Base-by-base conservation (phyloP, 768 basidiomycete genomes). In the Ramaria sp. region DNA sequence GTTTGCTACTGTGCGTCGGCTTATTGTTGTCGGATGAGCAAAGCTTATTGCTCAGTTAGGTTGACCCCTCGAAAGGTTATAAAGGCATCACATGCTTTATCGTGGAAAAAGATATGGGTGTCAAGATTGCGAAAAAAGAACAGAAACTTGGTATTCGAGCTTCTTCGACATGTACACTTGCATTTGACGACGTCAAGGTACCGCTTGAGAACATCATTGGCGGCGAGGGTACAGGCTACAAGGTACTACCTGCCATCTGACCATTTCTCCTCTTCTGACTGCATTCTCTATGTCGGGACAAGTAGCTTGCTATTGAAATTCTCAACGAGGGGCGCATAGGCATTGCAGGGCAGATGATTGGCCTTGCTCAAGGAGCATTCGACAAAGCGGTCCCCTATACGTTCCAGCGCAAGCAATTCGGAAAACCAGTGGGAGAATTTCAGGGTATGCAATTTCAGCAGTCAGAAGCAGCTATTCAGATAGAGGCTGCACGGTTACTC, bases 31-130 rank as follows among this genome's bases (percentile, higher is more conserved):
- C 53, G 32, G 50, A 32, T 37, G 34, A 37, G 18, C 15, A 34
- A 27, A 27, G 27, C 24, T 49, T 49, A 28, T 37, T 41, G 15
- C 32, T 18, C 32, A 38, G 9, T 1, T 51, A 88, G 85, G 64
- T 82, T 18, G 91, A 96, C 67, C 85, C 89, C 0, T 85, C 78
- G 60, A 91, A 92, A 65, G 94, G 96, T 0, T 98, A 99, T 79
- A 99, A 98, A 69, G 96, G 96, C 20, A 99, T 99, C 67, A 95
- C 96, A 4, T 98, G 95, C 69, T 99, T 99, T 70, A 72, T 95
- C 45, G 88, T 91, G 25, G 92, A 91, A 43, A 95, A 90, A 69
- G 92, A 95, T 57, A 93, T 94, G 90, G 96, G 95, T 10, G 76
- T 99, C 57, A 74, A 97, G 67, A 91, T 98, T 56, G 94, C 94